phyloP scores from a whole-genome alignment of 2,329 filamentous ascomycete species.

The Daldinia sp. region DNA sequence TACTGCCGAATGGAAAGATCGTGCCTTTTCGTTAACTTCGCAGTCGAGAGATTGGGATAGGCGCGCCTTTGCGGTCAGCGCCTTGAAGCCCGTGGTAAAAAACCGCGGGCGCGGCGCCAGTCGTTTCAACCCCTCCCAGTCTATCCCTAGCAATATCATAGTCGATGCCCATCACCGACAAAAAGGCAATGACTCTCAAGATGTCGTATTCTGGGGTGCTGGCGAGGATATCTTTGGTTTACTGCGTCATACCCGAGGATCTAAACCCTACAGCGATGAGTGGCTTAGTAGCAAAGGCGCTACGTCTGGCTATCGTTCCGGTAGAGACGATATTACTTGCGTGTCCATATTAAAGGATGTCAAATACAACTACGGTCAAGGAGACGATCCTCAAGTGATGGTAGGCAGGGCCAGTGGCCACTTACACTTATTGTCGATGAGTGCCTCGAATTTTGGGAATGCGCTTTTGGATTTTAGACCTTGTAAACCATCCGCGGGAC shows the following conservation, averaged over 20 bases:
- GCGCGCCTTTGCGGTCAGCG: constrained; percentile 53
- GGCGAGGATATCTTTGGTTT: constrained; percentile 61
- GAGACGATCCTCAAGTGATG: constrained; percentile 48
- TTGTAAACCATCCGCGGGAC: neutral
- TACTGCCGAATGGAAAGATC: constrained; percentile 40
- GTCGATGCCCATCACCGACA: constrained; percentile 55
- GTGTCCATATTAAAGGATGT: constrained; percentile 53
- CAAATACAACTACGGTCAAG: constrained; percentile 26
- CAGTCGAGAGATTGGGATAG: constrained; percentile 63
- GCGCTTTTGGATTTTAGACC: constrained; percentile 39
- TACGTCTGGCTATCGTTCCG: constrained; percentile 51
- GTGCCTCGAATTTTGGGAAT: constrained; percentile 46
- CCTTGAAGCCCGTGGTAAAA: constrained; percentile 36
- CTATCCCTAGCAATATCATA: constrained; percentile 55
- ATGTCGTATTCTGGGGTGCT: constrained; percentile 60
- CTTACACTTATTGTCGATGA: constrained; percentile 54
- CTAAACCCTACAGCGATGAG: constrained; percentile 21
- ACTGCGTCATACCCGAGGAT: constrained; percentile 45
- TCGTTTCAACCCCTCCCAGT: constrained; percentile 40
- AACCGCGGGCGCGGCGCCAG: constrained; percentile 12
- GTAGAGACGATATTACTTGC: constrained; percentile 60
- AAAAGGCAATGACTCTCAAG: constrained; percentile 47
- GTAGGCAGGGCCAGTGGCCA: constrained; percentile 61
- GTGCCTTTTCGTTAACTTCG: constrained; percentile 58
- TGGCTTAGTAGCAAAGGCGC: constrained; percentile 54